A percentile compares a stretch with the other conserved stretches of the same genome.
Evolutionary conservation across 441 rosid genomes (phyloP).

Genomic region (Macaranga tanarius): DNA sequence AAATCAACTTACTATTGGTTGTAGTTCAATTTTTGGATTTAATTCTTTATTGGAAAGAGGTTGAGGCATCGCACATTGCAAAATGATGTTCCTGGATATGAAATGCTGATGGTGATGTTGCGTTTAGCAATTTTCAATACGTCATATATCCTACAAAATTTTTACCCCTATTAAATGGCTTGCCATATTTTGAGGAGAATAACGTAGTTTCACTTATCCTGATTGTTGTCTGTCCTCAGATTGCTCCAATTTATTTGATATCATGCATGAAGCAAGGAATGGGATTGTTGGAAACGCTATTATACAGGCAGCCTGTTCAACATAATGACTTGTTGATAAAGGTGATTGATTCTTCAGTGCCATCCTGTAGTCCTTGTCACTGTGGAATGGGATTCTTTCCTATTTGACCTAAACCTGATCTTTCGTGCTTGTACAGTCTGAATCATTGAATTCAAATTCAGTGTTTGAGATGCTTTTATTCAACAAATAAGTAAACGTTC

Average conservation of each 20-base stretch:
- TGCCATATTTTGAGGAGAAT: not conserved
- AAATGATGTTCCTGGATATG: not conserved
- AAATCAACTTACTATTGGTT: not conserved
- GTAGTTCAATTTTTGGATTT: not conserved
- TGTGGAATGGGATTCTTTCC: no score
- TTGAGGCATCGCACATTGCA: not conserved
- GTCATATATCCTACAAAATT: not conserved
- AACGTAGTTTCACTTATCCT: not conserved
- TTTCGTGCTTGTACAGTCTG: not conserved
- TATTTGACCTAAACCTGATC: no score
- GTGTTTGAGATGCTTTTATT: not conserved
- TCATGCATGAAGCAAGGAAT: conserved; percentile 86
- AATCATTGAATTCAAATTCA: not conserved
- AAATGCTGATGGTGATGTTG: not conserved
- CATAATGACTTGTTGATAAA: conserved; percentile 62
- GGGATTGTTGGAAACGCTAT: conserved; percentile 69
- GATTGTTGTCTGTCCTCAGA: conserved; percentile 42
- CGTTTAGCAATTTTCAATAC: not conserved
- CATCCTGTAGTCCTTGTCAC: not conserved
- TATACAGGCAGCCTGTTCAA: conserved; percentile 75
- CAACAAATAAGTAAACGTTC: not conserved
- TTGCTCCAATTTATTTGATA: conserved; percentile 82
- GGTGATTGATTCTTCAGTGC: conserved; percentile 39
- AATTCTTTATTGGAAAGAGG: not conserved
- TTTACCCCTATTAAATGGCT: not conserved